These are phyloP conservation scores for Chloropicon primus DNA, from an alignment of 139 green algal genomes.

Conservation along the genomic window DNA sequence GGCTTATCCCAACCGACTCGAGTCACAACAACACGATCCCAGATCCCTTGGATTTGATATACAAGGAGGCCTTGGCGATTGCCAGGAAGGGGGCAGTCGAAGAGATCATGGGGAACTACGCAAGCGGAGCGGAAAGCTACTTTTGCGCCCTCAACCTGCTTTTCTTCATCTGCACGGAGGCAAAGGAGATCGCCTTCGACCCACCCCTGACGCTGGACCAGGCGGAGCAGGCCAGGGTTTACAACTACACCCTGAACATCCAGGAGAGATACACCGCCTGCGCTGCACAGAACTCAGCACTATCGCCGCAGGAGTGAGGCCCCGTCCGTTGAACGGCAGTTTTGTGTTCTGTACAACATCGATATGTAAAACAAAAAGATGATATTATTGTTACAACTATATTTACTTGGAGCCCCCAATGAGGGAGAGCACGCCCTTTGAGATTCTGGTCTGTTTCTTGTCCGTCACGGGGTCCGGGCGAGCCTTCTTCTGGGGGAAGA, in stretches of 20 bases:
- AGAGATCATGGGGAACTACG: not conserved
- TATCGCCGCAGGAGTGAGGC: not conserved
- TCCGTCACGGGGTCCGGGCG: slow-evolving; percentile 41
- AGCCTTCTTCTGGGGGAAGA: slow-evolving; percentile 36
- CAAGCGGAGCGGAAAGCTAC: not conserved
- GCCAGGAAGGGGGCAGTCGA: not conserved
- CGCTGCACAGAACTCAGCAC: not conserved
- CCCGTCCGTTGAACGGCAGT: too few species aligned
- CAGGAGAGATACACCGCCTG: not conserved
- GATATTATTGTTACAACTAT: too few species aligned
- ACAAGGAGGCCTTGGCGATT: not conserved
- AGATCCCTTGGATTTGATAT: not conserved
- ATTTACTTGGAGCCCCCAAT: too few species aligned
- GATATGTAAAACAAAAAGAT: too few species aligned
- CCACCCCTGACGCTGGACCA: not conserved
- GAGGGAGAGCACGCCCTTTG: slow-evolving; percentile 34
- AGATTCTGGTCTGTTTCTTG: slow-evolving; percentile 17
- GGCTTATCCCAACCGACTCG: not conserved
- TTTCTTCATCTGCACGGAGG: not conserved
- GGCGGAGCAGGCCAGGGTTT: not conserved
- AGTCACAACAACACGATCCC: not conserved
- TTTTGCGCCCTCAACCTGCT: not conserved
- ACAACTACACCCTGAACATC: not conserved
- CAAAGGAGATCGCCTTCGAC: not conserved
- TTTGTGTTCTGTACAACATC: too few species aligned